Conservation (phyloP, 768 basidiomycete species). For the Russula griseocarnosa region DNA sequence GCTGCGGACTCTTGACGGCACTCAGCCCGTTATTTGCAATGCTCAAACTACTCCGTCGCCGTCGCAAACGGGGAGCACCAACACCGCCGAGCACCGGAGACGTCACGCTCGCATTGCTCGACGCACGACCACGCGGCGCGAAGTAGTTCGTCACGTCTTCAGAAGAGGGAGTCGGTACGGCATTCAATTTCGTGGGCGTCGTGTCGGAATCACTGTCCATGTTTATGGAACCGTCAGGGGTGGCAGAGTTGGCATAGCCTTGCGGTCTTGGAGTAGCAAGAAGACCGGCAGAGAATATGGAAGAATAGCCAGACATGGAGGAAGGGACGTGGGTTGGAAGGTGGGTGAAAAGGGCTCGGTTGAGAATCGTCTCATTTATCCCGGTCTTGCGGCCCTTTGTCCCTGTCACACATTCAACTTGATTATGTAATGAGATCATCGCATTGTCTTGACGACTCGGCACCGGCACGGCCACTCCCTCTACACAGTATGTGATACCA, state of each 20-base stretch:
- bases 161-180: conserved; percentile 28
- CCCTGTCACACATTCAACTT: background rate
- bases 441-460: background rate
- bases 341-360: background rate
- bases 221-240: conserved; percentile 31
- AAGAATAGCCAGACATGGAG: conserved; percentile 49
- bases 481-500: background rate
- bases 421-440: background rate
- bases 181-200: conserved; percentile 37
- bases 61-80: conserved; percentile 45
- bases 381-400: background rate
- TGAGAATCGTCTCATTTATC: conserved; percentile 17
- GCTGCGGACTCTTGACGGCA: conserved; percentile 53
- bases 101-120: conserved; percentile 28
- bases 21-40: conserved; percentile 51
- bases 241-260: conserved; percentile 18
- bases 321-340: background rate
- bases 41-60: conserved; percentile 61
- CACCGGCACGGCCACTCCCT: background rate
- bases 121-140: conserved; percentile 34
- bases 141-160: conserved; percentile 32
- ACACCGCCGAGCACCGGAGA: conserved; percentile 19
- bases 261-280: conserved; percentile 45
- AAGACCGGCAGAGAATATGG: conserved; percentile 68
- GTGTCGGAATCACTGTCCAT: conserved; percentile 38